phyloP scores from a whole-genome alignment of 1,284 basidiomycete species.

The Earliella scabrosa region DNA sequence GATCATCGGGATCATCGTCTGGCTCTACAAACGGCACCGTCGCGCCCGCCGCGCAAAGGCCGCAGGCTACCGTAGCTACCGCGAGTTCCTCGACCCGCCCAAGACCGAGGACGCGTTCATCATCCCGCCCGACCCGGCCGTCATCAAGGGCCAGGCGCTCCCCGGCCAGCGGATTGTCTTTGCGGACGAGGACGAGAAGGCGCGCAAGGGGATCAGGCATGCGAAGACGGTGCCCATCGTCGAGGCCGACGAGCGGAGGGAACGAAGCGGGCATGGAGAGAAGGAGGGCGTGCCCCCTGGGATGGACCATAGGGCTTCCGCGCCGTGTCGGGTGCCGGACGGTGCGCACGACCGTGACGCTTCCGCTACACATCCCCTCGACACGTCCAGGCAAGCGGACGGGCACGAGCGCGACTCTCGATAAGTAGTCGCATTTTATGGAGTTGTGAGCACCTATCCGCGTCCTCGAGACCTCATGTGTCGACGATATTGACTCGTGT shows the following conservation, averaged over 20 bases:
- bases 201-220: conserved; percentile 23
- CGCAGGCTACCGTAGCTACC: conserved; percentile 33
- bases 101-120: conserved; percentile 46
- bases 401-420: too few relatives aligned
- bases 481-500: not conserved
- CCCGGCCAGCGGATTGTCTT: conserved; percentile 48
- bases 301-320: conserved; percentile 28
- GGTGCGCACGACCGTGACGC: too few relatives aligned
- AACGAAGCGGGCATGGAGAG: conserved; percentile 6
- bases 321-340: conserved; percentile 18
- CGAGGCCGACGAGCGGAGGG: conserved; percentile 11
- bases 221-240: conserved; percentile 43
- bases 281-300: conserved; percentile 45
- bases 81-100: conserved; percentile 36
- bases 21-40: conserved; percentile 39
- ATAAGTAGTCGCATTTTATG: too few relatives aligned
- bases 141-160: conserved; percentile 51
- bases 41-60: conserved; percentile 34
- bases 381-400: too few relatives aligned
- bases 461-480: too few relatives aligned
- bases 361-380: too few relatives aligned
- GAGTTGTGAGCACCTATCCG: too few relatives aligned
- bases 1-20: conserved; percentile 41
- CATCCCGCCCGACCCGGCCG: conserved; percentile 70
- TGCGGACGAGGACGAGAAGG: conserved; percentile 28